Conservation (phyloP, 345 rosid genomes). For the Geranium brycei region DNA sequence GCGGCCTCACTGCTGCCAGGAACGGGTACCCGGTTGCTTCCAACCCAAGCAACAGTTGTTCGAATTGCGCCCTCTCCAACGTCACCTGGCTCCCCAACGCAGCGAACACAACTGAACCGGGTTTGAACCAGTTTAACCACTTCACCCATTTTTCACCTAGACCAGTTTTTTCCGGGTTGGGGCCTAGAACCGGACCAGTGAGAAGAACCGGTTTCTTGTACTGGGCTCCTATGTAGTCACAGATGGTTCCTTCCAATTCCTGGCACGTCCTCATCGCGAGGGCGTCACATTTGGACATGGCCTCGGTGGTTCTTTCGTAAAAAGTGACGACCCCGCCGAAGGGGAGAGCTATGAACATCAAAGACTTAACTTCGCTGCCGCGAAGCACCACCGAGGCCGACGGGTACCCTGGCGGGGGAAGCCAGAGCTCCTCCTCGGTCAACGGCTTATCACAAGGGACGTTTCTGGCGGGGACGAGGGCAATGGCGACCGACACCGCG, state of each 20-base stretch:
- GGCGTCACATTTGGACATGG: constrained; percentile 40
- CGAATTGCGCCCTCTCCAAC: constrained; percentile 45
- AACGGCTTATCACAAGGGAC: constrained; percentile 18
- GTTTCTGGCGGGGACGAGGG: constrained; percentile 49
- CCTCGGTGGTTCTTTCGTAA: constrained; percentile 26
- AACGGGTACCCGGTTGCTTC: constrained; percentile 51
- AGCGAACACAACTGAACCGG: constrained; percentile 19
- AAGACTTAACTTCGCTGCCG: constrained; percentile 26
- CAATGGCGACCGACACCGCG: constrained; percentile 44
- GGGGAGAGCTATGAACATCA: constrained; percentile 31
- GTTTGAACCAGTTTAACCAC: constrained; percentile 40
- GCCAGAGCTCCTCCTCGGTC: constrained; percentile 32
- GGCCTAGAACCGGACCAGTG: constrained; percentile 44
- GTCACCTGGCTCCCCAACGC: too few species aligned
- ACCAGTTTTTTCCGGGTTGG: too few species aligned
- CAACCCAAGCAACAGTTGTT: constrained; percentile 50
- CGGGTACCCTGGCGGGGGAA: constrained; percentile 50
- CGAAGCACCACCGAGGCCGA: constrained; percentile 34
- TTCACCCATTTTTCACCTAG: constrained; percentile 19
- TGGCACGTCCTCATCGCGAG: constrained; percentile 54
- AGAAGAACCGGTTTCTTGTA: constrained; percentile 32
- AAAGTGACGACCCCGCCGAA: constrained; percentile 44
- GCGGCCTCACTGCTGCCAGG: constrained; percentile 44
- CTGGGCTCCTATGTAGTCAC: constrained; percentile 44
- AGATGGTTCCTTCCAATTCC: constrained; percentile 47